Conservation (phyloP, 2,329 filamentous ascomycete species). For the Fusarium nematophilum region DNA sequence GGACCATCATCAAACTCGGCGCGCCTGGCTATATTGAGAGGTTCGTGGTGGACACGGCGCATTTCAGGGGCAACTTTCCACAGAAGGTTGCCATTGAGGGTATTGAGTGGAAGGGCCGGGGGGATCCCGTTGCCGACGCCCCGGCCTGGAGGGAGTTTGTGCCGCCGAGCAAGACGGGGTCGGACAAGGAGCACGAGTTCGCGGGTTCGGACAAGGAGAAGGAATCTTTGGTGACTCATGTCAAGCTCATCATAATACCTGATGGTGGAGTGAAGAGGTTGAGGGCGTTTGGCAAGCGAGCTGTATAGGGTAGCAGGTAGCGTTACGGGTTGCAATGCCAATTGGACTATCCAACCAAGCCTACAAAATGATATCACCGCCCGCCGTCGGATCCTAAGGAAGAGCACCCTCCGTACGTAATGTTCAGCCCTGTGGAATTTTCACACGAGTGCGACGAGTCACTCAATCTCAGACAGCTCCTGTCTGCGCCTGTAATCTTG, state of each 20-base stretch:
- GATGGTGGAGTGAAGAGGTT: conserved; percentile 94
- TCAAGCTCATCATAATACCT: conserved; percentile 92
- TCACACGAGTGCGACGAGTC: conserved; percentile 8
- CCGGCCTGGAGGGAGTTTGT: conserved; percentile 75
- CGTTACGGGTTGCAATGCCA: no score
- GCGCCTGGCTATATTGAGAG: conserved; percentile 72
- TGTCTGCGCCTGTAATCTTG: conserved; percentile 24
- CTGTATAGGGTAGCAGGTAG: conserved; percentile 29
- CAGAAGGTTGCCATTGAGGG: conserved; percentile 78
- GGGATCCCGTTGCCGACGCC: conserved; percentile 67
- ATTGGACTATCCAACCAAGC: no score
- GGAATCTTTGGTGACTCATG: conserved; percentile 77
- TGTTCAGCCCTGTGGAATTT: neutral
- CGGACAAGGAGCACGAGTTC: conserved; percentile 79
- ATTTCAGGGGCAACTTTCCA: conserved; percentile 87
- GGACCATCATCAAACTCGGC: conserved; percentile 82
- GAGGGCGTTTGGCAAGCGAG: conserved; percentile 59
- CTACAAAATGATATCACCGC: no score
- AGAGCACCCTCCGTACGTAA: no score
- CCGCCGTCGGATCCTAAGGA: no score
- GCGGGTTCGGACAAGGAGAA: conserved; percentile 64
- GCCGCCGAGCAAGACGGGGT: conserved; percentile 73
- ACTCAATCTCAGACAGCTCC: conserved; percentile 35
- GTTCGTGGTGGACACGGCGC: conserved; percentile 82
- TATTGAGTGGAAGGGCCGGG: conserved; percentile 64